These are phyloP conservation scores for Cicer chorassanicum DNA, from an alignment of 306 rosid genomes.

Conservation along the genomic window DNA sequence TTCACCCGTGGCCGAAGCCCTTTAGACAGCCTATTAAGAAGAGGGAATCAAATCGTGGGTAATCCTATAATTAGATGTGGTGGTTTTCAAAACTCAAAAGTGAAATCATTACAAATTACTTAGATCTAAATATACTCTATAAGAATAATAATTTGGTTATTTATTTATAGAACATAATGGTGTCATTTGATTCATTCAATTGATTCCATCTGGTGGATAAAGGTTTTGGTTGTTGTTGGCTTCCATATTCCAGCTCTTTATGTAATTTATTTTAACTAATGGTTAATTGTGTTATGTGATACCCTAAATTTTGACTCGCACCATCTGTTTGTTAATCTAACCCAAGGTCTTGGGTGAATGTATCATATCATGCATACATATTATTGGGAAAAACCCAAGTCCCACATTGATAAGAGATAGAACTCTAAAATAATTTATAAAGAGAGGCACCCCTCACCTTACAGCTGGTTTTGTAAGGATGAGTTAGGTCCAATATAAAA, in stretches of 20 bases:
- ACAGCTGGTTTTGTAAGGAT: no score
- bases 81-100: slow-evolving; percentile 3
- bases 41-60: neutral
- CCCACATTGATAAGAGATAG: no score
- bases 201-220: neutral
- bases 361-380: slow-evolving; percentile 5
- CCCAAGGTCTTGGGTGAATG: slow-evolving; percentile 18
- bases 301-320: slow-evolving; percentile 21
- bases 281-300: neutral
- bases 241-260: slow-evolving; percentile 8
- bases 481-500: no score
- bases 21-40: neutral
- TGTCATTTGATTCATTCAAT: neutral
- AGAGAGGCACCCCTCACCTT: no score
- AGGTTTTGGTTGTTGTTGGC: slow-evolving; percentile 19
- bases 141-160: neutral
- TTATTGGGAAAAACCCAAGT: no score
- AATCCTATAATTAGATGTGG: neutral
- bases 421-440: no score
- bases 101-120: slow-evolving; percentile 13
- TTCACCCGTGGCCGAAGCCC: neutral
- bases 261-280: slow-evolving; percentile 9
- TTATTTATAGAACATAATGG: neutral
- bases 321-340: slow-evolving; percentile 6
- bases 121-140: slow-evolving; percentile 16